These are phyloP conservation scores for Pleurostoma richardsiae DNA, from an alignment of 2,329 filamentous ascomycete species.

Conservation along the genomic window DNA sequence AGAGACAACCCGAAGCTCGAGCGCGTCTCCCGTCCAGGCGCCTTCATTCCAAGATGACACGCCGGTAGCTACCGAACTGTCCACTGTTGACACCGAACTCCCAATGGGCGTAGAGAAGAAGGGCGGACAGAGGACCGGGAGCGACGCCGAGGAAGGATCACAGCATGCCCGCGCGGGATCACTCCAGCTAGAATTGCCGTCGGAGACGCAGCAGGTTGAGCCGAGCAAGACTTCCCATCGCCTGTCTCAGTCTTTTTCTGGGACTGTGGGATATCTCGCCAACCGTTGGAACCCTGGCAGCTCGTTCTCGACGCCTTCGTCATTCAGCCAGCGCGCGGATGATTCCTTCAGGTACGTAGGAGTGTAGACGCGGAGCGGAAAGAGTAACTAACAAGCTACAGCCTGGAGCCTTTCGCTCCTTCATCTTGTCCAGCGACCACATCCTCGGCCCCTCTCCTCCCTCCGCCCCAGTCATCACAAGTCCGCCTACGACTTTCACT, in stretches of 20 bases:
- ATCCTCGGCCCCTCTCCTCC: slow-evolving; percentile 25
- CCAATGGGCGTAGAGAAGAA: neutral
- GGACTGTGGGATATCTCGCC: slow-evolving; percentile 44
- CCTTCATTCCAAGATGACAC: no score
- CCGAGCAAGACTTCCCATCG: no score
- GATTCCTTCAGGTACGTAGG: slow-evolving; percentile 38
- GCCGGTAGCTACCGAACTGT: neutral
- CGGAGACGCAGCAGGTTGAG: no score
- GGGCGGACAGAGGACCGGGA: no score
- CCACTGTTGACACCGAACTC: slow-evolving; percentile 1
- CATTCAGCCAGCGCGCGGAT: slow-evolving; percentile 18
- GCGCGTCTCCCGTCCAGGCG: slow-evolving; percentile 7
- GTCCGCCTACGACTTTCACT: slow-evolving; percentile 78
- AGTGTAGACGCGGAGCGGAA: no score
- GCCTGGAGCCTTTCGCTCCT: neutral
- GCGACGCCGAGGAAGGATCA: no score
- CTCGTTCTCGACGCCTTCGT: slow-evolving; percentile 32
- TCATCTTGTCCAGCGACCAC: neutral
- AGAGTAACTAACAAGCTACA: no score
- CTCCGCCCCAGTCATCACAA: slow-evolving; percentile 40
- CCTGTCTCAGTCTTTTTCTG: slow-evolving; percentile 34
- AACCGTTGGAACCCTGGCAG: slow-evolving; percentile 52
- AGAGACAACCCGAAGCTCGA: neutral
- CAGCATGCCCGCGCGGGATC: no score
- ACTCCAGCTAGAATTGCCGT: no score